Evolutionary conservation across 192 early-diverging fungal species (phyloP), one percentile per base, ranked within the genome.

Genomic region (Phlyctochytrium arcticum): DNA sequence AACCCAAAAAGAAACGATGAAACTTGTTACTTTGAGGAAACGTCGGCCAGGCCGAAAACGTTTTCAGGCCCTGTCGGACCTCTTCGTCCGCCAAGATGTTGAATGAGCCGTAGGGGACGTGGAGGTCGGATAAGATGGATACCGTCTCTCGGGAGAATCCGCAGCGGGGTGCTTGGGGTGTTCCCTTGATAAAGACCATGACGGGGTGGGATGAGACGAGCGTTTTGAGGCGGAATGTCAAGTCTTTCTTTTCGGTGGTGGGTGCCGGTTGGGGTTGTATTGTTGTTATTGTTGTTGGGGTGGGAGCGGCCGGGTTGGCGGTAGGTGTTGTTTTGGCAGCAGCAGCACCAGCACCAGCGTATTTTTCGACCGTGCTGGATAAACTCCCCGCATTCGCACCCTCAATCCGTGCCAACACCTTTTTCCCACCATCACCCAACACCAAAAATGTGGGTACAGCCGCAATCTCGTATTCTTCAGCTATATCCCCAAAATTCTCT

Each of bases 181-280:
- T 93, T 29, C 95, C 95, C 73, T 98, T 98, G 62, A 98, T 94
- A 72, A 96, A 96, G n/a, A 94, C 74, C 93, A 98, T 94, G 17
- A 97, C 84, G 12, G 86, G 80, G 50, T 80, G 62, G 26, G 71
- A 65, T 37, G 30, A 60, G 48, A 78, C 57, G 31, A 84, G 67
- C 19, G 63, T 44, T 42, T 74, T 65, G 17, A 84, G 60, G n/a
- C 74, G 57, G 46, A 48, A 36, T 5, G 75, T 37, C 36, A 81
- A 62, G 17, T 57, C 67, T 39, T 60, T 59, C 30, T 59, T 32
- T n/a, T 74, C 51, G 23, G 71, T 62, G 17, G 65, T 68, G 17
- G 74, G 24, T 60, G 79, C 64, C 49, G n/a, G n/a, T n/a, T 77
- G 65, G 4, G 26, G n/a, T n/a, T n/a, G n/a, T 37, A 17, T 21